Conservation (phyloP, 2,329 filamentous ascomycete genomes). For the Ceratocystis variospora region DNA sequence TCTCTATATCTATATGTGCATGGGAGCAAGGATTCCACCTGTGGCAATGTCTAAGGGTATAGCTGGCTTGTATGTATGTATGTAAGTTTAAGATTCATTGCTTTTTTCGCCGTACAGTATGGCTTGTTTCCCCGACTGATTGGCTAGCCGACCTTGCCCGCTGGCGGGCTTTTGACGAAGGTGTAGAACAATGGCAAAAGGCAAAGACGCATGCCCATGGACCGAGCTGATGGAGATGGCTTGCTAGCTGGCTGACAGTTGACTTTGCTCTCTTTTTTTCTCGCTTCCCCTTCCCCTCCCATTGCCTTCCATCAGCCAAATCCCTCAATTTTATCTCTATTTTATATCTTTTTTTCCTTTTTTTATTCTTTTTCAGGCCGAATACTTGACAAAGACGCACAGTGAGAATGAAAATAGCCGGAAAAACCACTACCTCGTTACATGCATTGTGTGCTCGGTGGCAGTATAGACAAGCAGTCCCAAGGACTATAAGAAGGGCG, state of each 20-base stretch:
- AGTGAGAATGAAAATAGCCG: not conserved
- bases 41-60: not conserved
- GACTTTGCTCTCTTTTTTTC: not conserved
- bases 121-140: not conserved
- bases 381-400: not conserved
- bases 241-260: not conserved
- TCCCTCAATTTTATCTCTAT: no score
- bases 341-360: not conserved
- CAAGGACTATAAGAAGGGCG: not conserved
- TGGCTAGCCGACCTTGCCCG: not conserved
- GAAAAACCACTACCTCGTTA: not conserved
- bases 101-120: not conserved
- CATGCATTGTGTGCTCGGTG: not conserved
- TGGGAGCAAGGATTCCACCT: not conserved
- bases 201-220: not conserved
- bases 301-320: not conserved
- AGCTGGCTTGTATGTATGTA: not conserved
- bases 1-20: not conserved
- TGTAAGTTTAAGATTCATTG: not conserved
- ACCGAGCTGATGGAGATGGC: not conserved
- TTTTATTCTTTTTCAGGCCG: not conserved
- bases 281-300: not conserved
- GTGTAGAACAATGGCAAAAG: not conserved
- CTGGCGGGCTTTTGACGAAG: not conserved
- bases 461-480: not conserved